A percentile compares a stretch with the other conserved stretches of the same genome.
Conservation (phyloP, 176 grass and related monocot genomes). For the Otatea glauca region DNA sequence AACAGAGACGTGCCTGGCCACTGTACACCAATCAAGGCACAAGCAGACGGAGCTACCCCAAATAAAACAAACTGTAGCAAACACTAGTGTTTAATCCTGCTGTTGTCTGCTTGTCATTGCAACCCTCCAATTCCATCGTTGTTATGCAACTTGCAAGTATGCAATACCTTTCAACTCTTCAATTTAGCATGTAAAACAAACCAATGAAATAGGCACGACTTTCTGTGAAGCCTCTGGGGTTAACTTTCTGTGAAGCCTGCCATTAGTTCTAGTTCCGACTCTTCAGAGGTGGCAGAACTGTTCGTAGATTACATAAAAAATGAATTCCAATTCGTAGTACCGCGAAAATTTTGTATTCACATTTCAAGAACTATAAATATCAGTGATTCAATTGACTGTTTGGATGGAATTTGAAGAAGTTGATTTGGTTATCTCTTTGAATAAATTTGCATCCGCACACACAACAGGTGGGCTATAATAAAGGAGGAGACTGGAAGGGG, state of each 20-base stretch:
- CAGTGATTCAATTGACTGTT: not conserved
- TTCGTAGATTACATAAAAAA: not conserved
- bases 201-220: not conserved
- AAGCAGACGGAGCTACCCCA: not conserved
- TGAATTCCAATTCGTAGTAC: not conserved
- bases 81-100: constrained; percentile 3
- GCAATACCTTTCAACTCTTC: not conserved
- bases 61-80: constrained; percentile 32
- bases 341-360: not conserved
- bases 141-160: constrained; percentile 23
- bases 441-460: not conserved
- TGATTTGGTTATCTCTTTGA: not conserved
- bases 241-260: not conserved
- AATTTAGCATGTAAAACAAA: not conserved
- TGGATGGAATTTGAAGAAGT: not conserved
- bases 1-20: constrained; percentile 32
- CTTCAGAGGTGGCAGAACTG: no score
- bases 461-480: no score
- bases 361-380: not conserved
- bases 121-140: constrained; percentile 36
- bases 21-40: constrained; percentile 9
- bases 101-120: constrained; percentile 34
- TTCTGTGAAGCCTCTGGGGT: not conserved
- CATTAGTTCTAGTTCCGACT: no score
- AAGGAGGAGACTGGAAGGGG: constrained; percentile 21